Conservation (phyloP, 805 yeast species). For the Yamadazyma philogaea region DNA sequence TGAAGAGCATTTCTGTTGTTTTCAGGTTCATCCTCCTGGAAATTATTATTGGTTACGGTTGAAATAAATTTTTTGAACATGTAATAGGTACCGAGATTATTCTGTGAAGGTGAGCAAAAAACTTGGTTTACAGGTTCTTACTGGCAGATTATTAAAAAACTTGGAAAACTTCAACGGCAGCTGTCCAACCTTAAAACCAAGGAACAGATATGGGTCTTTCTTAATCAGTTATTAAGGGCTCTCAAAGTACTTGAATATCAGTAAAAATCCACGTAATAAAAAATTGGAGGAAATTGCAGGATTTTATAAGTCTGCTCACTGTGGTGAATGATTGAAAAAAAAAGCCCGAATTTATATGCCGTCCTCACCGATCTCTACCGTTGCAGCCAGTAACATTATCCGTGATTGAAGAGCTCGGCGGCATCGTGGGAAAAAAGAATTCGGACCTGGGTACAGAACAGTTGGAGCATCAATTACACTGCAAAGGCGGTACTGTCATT, state of each 20-base stretch:
- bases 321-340: slow-evolving; percentile 1
- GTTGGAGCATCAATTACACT: neutral
- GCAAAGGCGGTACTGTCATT: neutral
- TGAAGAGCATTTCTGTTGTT: neutral
- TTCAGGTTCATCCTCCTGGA: neutral
- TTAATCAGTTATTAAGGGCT: neutral
- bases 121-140: neutral
- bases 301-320: slow-evolving; percentile 5
- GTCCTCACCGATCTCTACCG: slow-evolving; percentile 6
- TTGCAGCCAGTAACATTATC: too few relatives aligned
- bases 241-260: neutral
- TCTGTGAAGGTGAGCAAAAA: slow-evolving; percentile 1
- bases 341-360: slow-evolving; percentile 1
- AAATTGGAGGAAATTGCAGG: slow-evolving; percentile 1
- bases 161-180: neutral
- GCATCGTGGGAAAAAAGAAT: too few relatives aligned
- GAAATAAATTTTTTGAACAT: slow-evolving; percentile 9
- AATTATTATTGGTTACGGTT: slow-evolving; percentile 4
- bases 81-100: slow-evolving; percentile 1
- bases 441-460: neutral
- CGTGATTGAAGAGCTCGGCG: too few relatives aligned
- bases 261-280: neutral
- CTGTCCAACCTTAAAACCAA: neutral
- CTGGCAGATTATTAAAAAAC: neutral
- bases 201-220: neutral